Evolutionary conservation across 345 rosid genomes (phyloP).

Genomic region (Salix udensis): DNA sequence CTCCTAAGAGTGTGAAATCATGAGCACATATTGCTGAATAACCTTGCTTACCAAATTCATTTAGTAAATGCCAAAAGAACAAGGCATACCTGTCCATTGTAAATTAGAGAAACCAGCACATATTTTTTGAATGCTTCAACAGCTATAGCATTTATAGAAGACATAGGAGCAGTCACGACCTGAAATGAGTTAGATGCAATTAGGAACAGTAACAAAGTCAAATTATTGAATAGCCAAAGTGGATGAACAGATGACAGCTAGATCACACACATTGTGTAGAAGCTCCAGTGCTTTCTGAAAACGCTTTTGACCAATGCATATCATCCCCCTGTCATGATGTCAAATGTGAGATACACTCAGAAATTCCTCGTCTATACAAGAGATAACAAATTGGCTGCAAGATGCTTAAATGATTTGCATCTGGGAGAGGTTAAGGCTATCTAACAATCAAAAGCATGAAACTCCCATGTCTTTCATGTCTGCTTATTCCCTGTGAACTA

Average conservation of each 20-base stretch:
- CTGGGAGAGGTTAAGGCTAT: too few species aligned
- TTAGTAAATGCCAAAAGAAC: neutral
- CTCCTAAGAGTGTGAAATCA: neutral
- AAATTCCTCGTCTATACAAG: neutral
- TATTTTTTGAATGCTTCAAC: slow-evolving; percentile 92
- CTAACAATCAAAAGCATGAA: neutral
- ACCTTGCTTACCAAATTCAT: neutral
- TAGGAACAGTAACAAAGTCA: slow-evolving; percentile 8
- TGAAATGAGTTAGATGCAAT: slow-evolving; percentile 24
- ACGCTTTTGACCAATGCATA: slow-evolving; percentile 77
- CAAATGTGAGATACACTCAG: slow-evolving; percentile 10
- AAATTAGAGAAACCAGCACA: slow-evolving; percentile 76
- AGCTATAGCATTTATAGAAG: slow-evolving; percentile 69
- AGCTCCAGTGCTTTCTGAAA: slow-evolving; percentile 91
- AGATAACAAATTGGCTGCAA: neutral
- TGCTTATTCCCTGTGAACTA: neutral
- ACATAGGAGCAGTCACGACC: slow-evolving; percentile 96
- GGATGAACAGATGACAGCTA: slow-evolving; percentile 4
- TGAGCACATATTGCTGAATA: neutral
- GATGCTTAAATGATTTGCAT: neutral
- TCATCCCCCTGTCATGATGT: slow-evolving; percentile 71
- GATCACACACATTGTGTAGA: slow-evolving; percentile 58
- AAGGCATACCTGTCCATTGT: slow-evolving; percentile 64
- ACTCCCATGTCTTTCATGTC: neutral
- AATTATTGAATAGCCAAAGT: slow-evolving; percentile 6